These are phyloP conservation scores for Zoysia pacifica DNA, from an alignment of 176 grass and related monocot genomes.

Conservation along the genomic window DNA sequence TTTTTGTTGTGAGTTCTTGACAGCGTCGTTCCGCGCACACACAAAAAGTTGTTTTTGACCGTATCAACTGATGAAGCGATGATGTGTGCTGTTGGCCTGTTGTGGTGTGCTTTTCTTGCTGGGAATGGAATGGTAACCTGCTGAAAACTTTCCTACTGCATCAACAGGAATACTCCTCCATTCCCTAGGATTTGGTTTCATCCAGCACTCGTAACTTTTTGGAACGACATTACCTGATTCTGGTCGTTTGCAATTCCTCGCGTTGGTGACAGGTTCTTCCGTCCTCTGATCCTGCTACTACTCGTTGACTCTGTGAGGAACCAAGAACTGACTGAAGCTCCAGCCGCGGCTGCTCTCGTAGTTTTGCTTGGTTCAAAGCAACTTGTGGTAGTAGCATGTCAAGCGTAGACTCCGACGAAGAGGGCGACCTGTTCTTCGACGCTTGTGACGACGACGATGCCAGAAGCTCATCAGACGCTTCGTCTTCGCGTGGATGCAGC, in stretches of 20 bases:
- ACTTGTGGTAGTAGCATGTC: conserved; percentile 44
- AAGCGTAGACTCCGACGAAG: conserved; percentile 37
- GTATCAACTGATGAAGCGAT: background rate
- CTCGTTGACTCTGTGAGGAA: conserved; percentile 3
- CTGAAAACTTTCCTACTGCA: background rate
- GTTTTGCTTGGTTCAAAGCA: conserved; percentile 1
- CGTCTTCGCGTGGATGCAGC: conserved; percentile 35
- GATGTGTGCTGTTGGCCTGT: background rate
- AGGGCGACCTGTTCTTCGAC: conserved; percentile 55
- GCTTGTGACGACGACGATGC: conserved; percentile 51
- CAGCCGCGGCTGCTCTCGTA: conserved; percentile 9
- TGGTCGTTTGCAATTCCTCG: background rate
- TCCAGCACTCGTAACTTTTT: background rate
- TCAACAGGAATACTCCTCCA: background rate
- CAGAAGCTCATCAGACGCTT: conserved; percentile 29
- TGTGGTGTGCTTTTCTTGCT: background rate
- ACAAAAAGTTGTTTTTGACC: background rate
- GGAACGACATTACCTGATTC: background rate
- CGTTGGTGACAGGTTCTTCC: background rate
- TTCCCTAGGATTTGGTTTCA: background rate
- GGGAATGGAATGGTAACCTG: background rate
- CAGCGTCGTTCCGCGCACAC: background rate
- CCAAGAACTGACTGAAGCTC: background rate
- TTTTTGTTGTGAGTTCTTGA: background rate
- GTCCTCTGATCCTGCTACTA: background rate